These are phyloP conservation scores for Tirmania nivea DNA, from an alignment of 495 filamentous ascomycete genomes.

Conservation along the genomic window DNA sequence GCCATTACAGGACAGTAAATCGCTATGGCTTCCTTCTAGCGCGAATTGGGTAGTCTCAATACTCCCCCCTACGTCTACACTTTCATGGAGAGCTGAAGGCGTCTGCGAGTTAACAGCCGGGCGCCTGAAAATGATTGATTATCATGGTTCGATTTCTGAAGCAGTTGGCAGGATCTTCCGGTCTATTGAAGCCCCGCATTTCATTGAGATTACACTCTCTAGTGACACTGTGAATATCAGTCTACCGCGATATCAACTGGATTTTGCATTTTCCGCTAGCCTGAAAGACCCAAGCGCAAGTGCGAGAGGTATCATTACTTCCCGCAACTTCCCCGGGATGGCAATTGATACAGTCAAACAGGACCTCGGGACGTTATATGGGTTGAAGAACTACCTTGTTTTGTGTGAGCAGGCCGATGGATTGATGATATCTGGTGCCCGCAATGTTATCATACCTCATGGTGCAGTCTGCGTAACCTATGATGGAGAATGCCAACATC, in stretches of 20 bases:
- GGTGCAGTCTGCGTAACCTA: slow-evolving; percentile 17
- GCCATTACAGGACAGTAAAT: no score
- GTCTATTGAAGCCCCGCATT: not conserved
- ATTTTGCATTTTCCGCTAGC: slow-evolving; percentile 32
- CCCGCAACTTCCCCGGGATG: slow-evolving; percentile 17
- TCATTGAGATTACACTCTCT: slow-evolving; percentile 1
- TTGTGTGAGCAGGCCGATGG: slow-evolving; percentile 16
- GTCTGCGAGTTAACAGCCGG: no score
- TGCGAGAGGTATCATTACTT: no score
- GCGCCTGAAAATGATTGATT: no score
- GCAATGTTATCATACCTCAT: slow-evolving; percentile 32
- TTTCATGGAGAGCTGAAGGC: no score
- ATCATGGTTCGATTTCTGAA: no score
- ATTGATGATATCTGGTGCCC: slow-evolving; percentile 6
- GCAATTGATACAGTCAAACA: slow-evolving; percentile 26
- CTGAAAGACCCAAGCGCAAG: no score
- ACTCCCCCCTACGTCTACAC: no score
- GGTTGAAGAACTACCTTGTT: slow-evolving; percentile 31
- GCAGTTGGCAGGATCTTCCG: no score
- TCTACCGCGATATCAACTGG: slow-evolving; percentile 26
- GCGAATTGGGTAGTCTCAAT: no score
- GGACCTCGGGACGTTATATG: slow-evolving; percentile 27
- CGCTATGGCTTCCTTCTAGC: no score
- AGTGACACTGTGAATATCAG: slow-evolving; percentile 21
- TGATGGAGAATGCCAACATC: not conserved